Evolutionary conservation across 768 basidiomycete species (phyloP).

Genomic region (Boletus pseudopeckii): DNA sequence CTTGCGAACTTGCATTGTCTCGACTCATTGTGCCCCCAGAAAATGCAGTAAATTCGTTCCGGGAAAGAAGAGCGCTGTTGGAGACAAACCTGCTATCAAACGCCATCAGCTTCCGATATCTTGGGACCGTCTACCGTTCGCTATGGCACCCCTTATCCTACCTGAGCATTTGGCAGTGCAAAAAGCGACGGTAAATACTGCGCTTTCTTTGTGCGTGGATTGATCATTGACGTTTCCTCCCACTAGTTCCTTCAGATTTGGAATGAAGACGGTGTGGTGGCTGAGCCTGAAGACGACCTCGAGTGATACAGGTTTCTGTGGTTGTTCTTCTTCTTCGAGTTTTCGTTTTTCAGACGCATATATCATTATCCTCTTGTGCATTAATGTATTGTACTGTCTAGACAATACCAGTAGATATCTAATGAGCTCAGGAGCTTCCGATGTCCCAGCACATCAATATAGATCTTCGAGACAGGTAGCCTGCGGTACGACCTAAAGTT

Average conservation of each 20-base stretch:
- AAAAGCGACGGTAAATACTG: constrained; percentile 53
- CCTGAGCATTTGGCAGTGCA: constrained; percentile 61
- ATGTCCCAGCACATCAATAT: neutral
- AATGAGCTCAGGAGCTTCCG: constrained; percentile 3
- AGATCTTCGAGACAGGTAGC: neutral
- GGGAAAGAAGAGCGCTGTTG: constrained; percentile 86
- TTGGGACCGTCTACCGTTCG: constrained; percentile 75
- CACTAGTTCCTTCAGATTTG: constrained; percentile 71
- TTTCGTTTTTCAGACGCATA: constrained; percentile 6
- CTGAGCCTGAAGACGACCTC: constrained; percentile 55
- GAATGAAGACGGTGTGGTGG: constrained; percentile 75
- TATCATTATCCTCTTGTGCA: constrained; percentile 28
- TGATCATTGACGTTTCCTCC: neutral
- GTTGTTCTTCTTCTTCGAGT: neutral
- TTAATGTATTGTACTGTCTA: constrained; percentile 28
- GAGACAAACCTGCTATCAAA: constrained; percentile 75
- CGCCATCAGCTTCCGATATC: constrained; percentile 59
- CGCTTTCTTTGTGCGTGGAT: constrained; percentile 9
- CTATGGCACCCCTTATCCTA: constrained; percentile 54
- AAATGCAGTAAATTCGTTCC: constrained; percentile 88
- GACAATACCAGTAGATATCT: constrained; percentile 10
- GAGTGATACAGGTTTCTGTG: constrained; percentile 19
- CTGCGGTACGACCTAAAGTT: too few species aligned
- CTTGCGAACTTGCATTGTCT: neutral
- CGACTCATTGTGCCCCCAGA: constrained; percentile 37